Conservation (phyloP, 306 rosid species). For the Castanea crenata region DNA sequence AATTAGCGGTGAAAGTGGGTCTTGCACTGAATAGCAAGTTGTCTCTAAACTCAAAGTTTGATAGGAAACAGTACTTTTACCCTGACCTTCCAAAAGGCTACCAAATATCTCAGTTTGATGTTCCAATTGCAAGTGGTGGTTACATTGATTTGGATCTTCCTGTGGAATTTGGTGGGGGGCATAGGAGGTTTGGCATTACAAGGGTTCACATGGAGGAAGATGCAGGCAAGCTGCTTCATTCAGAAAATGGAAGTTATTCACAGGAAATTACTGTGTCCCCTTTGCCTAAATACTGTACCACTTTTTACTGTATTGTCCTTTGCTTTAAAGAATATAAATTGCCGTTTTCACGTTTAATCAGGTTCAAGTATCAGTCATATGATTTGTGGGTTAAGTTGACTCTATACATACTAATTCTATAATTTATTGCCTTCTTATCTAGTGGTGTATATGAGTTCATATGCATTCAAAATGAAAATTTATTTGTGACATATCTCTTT, state of each 20-base stretch:
- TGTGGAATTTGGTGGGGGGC: conserved; percentile 86
- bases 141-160: conserved; percentile 83
- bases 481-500: not conserved
- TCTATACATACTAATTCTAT: not conserved
- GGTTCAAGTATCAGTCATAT: not conserved
- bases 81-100: conserved; percentile 97
- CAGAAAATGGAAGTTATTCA: conserved; percentile 74
- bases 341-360: not conserved
- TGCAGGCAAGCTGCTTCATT: conserved; percentile 90
- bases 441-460: not conserved
- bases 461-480: not conserved
- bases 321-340: not conserved
- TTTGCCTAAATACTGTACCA: conserved; percentile 1
- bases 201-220: conserved; percentile 99
- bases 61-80: conserved; percentile 93
- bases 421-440: not conserved
- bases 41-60: conserved; percentile 81
- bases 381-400: not conserved
- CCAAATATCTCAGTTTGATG: conserved; percentile 95
- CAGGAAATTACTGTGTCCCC: conserved; percentile 44
- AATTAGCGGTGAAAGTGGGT: conserved; percentile 72
- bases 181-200: conserved; percentile 82
- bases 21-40: conserved; percentile 86
- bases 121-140: conserved; percentile 79
- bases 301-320: not conserved